Evolutionary conservation across 306 rosid species (phyloP), one percentile per base, ranked within the genome.

Genomic region (Lithocarpus polystachyus): DNA sequence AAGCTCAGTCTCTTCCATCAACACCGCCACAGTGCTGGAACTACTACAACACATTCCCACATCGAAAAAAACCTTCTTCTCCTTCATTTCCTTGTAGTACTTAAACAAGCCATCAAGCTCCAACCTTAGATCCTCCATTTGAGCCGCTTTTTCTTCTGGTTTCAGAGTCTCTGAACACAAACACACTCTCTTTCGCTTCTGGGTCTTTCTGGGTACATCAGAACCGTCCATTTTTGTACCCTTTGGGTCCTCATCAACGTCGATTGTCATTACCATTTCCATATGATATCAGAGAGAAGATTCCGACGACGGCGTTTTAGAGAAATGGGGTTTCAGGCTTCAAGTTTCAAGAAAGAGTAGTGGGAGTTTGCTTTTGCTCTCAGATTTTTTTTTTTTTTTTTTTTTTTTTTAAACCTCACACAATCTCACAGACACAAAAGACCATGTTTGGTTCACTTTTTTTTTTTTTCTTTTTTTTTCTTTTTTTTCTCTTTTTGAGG

Each of bases 1-100:
- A 72, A 91, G 90, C 28, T 84, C 82, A 43, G 93, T 90, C 84
- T 95, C 99, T 81, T 93, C 99, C 87, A 93, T 85, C 76, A 89
- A 69, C 77, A 84, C 87, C 65, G 89, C 96, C 40, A 95, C 89
- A 5, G 88, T 80, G 77, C 86, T 80, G 15, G 53, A 48, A 11
- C 14, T 48, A 79, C 87, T 82, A 35, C 67, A 35, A n/a, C 90
- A 88, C 24, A 76, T 82, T 24, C 67, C 68, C 61, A 83, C 53
- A 24, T 86, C 91, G 31, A 90, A 22, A 73, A 9, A 43, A 72
- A 83, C 88, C 70, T 73, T 85, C 82, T 77, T 73, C 67, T 78
- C 54, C 88, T 68, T 87, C 24, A 80, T 79, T 40, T 87, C 94
- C 61, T 45, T 86, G 70, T 85, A 95, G 70, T 85, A 95, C 40